These are phyloP conservation scores for Ochetophila trinervis DNA, from an alignment of 306 rosid species.

Conservation along the genomic window DNA sequence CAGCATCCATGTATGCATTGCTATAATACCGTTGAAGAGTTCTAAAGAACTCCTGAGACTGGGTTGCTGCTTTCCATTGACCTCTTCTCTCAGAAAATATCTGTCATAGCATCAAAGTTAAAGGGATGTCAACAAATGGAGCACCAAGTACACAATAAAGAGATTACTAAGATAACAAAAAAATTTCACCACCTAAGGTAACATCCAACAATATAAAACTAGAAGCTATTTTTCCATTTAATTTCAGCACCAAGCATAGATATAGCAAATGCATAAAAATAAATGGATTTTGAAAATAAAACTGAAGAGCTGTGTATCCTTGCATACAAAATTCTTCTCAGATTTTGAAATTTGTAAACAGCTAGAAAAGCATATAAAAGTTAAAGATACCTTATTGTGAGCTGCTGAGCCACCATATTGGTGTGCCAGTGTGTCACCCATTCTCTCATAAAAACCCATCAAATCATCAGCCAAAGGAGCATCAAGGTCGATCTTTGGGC, in stretches of 20 bases:
- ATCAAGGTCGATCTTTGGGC: slow-evolving; percentile 58
- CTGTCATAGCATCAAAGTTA: slow-evolving; percentile 37
- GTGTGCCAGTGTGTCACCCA: slow-evolving; percentile 94
- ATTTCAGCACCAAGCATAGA: too few relatives aligned
- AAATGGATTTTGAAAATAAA: too few relatives aligned
- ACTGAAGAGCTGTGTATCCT: too few relatives aligned
- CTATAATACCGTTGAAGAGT: slow-evolving; percentile 91
- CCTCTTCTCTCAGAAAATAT: slow-evolving; percentile 95
- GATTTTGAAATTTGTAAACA: background rate
- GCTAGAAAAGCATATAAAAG: background rate
- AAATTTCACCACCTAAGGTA: background rate
- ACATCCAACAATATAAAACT: too few relatives aligned
- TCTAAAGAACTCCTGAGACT: slow-evolving; percentile 91
- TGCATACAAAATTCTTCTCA: background rate
- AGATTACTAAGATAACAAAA: background rate
- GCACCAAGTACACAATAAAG: background rate
- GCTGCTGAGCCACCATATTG: slow-evolving; percentile 99
- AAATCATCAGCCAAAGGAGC: slow-evolving; percentile 69
- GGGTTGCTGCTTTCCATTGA: slow-evolving; percentile 95
- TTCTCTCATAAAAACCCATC: slow-evolving; percentile 82
- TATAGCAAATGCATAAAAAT: too few relatives aligned
- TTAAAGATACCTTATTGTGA: slow-evolving; percentile 78
- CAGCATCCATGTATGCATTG: slow-evolving; percentile 83
- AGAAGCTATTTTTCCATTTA: too few relatives aligned
- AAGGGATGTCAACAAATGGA: slow-evolving; percentile 16